Evolutionary conservation across 2,329 filamentous ascomycete genomes (phyloP).

Genomic region (Aspergillus candidus): DNA sequence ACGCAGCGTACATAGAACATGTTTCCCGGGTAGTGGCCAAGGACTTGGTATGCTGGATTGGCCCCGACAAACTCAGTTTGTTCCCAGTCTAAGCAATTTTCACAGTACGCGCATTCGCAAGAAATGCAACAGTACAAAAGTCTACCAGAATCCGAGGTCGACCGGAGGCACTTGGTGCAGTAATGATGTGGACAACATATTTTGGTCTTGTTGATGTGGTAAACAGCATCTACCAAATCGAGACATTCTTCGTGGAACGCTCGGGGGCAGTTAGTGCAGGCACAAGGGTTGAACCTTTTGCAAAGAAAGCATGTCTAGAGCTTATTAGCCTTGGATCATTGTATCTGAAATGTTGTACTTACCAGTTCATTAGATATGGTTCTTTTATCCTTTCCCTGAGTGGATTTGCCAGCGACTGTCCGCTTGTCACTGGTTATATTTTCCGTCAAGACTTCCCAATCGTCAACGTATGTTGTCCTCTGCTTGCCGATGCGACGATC

Average conservation of each 20-base stretch:
- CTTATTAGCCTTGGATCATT: conserved; percentile 1
- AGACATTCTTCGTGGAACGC: conserved; percentile 51
- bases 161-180: conserved; percentile 49
- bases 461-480: conserved; percentile 52
- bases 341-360: not conserved
- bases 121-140: conserved; percentile 48
- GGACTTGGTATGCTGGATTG: conserved; percentile 45
- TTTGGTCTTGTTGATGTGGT: conserved; percentile 25
- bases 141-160: conserved; percentile 40
- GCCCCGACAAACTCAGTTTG: conserved; percentile 47
- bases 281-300: not conserved
- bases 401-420: not conserved
- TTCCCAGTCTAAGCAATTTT: conserved; percentile 54
- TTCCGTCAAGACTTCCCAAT: conserved; percentile 52
- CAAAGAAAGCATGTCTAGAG: conserved; percentile 15
- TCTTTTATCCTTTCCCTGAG: not conserved
- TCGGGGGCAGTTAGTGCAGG: conserved; percentile 45
- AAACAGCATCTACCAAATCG: conserved; percentile 6
- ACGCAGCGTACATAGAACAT: conserved; percentile 44
- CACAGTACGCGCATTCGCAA: conserved; percentile 53
- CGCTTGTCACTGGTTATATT: conserved; percentile 39
- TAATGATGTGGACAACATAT: conserved; percentile 50
- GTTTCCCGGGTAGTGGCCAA: conserved; percentile 40
- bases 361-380: conserved; percentile 42
- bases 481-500: conserved; percentile 53